These are phyloP conservation scores for Fagus sylvatica DNA, from an alignment of 306 rosid species.

Conservation along the genomic window DNA sequence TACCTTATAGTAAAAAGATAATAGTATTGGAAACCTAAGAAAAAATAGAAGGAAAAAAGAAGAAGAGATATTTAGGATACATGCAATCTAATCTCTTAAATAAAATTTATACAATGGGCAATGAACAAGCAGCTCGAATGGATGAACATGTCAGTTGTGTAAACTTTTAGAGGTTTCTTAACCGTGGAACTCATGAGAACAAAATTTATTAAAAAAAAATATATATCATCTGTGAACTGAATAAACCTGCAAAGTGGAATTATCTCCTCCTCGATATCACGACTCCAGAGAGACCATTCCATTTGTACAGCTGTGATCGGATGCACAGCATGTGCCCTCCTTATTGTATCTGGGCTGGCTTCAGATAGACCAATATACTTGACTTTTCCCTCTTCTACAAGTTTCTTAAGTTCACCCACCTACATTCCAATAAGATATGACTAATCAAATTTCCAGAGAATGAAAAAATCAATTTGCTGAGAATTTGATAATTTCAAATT, in stretches of 20 bases:
- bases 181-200: too few species aligned
- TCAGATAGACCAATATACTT: conserved; percentile 73
- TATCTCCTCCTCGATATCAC: conserved; percentile 70
- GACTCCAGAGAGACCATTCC: conserved; percentile 84
- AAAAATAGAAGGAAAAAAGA: not conserved
- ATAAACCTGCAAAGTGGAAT: conserved; percentile 72
- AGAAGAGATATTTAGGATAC: too few species aligned
- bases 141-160: not conserved
- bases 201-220: too few species aligned
- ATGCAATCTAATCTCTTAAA: not conserved
- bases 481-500: not conserved
- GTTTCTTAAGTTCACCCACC: conserved; percentile 77
- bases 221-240: not conserved
- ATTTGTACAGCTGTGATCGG: conserved; percentile 71
- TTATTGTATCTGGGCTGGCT: conserved; percentile 72
- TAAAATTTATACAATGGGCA: not conserved
- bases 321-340: conserved; percentile 84
- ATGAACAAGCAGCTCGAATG: not conserved
- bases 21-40: not conserved
- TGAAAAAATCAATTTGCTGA: not conserved
- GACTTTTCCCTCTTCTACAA: conserved; percentile 75
- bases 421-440: conserved; percentile 12
- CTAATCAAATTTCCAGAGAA: not conserved
- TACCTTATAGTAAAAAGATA: not conserved
- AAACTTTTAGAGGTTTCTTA: too few species aligned